Base-by-base conservation (phyloP, 2,329 filamentous ascomycete genomes). In the Colletotrichum godetiae region DNA sequence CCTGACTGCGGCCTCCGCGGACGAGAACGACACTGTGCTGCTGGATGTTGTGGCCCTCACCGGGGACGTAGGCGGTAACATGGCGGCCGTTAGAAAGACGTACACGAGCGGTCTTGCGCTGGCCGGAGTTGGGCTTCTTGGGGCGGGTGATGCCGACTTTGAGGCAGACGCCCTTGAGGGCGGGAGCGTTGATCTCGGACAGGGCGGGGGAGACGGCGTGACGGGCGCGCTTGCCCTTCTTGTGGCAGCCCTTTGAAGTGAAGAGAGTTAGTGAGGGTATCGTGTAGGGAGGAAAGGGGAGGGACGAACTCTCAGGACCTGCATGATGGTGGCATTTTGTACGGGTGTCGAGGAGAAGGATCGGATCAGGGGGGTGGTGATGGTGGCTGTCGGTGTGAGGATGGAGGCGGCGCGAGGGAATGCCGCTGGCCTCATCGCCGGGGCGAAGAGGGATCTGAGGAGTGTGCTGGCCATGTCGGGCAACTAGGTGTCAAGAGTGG, bases 41-140 rank as follows among this genome's bases (percentile, higher is more conserved):
- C 88, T 98, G 96, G 77, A 98, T 95, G 84, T 98, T 99, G 86
- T 99, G 97, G 61, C 97, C 96, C 90, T 98, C 96, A 65, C 97
- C 97, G 42, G 95, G 95, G 80, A 99, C 98, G 86, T 98, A 98
- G 31, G 94, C 94, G 72, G 95, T 98, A 75, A 99, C 88, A 72
- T 97, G 90, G 81, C 92, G 94, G 68, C 97, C 97, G 76, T 91
- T 95, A 73, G 94, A 97, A 81, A 99, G 87, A 77, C 95, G 89
- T 24, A 99, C 93, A 87, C 96, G 94, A 3, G 96, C 96, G 71
- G 95, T 97, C 88, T 99, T 99, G 76, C 97, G 89, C 88, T 98
- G 95, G 68, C 95, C 97, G 33, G 97, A 99, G 84, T 99, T 99
- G 76, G 97, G 97, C 86, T 99, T 99, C 92, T 99, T 99, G 69